These are phyloP conservation scores for Phaffomyces thermotolerans DNA, from an alignment of 805 yeast species.

Conservation along the genomic window DNA sequence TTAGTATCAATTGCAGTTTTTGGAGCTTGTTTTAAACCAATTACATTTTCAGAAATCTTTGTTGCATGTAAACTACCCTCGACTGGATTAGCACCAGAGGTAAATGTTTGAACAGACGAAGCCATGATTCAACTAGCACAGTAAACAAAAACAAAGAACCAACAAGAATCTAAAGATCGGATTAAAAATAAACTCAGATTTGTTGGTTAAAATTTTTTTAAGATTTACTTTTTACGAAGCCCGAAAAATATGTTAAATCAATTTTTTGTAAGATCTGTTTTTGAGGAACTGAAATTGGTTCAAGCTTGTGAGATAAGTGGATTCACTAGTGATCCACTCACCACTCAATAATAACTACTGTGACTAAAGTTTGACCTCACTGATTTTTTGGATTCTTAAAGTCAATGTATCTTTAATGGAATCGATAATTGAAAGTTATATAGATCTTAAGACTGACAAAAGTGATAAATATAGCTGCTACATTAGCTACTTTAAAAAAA, in stretches of 20 bases:
- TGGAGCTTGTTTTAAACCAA: conserved; percentile 17
- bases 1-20: conserved; percentile 39
- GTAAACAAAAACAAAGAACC: background rate
- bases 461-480: background rate
- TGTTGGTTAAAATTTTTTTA: background rate
- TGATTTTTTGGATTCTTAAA: too few species aligned
- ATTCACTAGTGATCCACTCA: background rate
- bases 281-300: background rate
- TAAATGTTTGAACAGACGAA: conserved; percentile 11
- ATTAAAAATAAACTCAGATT: background rate
- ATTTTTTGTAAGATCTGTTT: background rate
- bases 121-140: conserved; percentile 3
- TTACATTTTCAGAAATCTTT: conserved; percentile 17
- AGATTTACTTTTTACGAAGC: background rate
- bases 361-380: background rate
- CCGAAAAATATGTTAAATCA: background rate
- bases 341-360: too few species aligned
- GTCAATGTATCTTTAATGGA: too few species aligned
- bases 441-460: background rate
- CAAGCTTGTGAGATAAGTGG: background rate
- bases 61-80: conserved; percentile 10
- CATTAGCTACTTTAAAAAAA: too few species aligned
- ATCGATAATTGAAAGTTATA: too few species aligned
- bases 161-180: too few species aligned
- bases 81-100: conserved; percentile 8